Base-by-base conservation (phyloP, 176 grass and related monocot genomes). In the Thinopyrum elongatum region DNA sequence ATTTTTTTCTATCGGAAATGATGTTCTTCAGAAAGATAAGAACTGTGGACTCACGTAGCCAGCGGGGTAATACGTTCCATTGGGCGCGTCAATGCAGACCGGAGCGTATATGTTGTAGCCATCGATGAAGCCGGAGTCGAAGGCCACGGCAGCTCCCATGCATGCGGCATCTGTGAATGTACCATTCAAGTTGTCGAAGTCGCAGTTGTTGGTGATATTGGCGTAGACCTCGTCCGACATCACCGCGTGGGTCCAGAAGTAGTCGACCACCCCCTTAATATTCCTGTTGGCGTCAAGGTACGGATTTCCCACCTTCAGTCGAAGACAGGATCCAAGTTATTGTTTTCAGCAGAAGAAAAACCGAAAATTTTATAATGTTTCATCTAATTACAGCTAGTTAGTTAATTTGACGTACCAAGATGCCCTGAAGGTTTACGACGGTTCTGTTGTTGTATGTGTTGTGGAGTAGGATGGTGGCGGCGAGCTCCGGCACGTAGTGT, bases 401-500 rank as follows among this genome's bases (percentile, higher is more conserved):
- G n/a, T 41, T 26, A 26, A 16, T 44, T 27, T 1, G 2, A 80
- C n/a, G 2, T 41, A 92, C 86, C 68, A 89, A 61, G 69, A 92
- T 86, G n/a, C 86, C 90, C 19, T 29, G 68, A n/a, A 91, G 84
- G 81, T 91, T 91, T 65, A 81, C 80, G 23, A 79, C 57, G 6
- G 66, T 79, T 19, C 30, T 74, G 36, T 51, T 74, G 23, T 69
- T 91, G 22, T 87, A 91, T 28, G 82, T 81, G 59, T 94, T 89
- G 68, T 64, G 67, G 8, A 81, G 31, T 0, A 94, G 60, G 28
- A 94, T 89, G 77, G 82, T 64, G n/a, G 83, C 63, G 3, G 88
- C 85, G 10, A 89, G 87, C 26, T 93, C 29, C 0, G 87, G 87
- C 16, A 90, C 70, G 12, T 87, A 91, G 51, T 94, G 86, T 2